A percentile compares a stretch with the other conserved stretches of the same genome.
phyloP scores from a whole-genome alignment of 495 filamentous ascomycete species.

The Opeltia flavorubescens region DNA sequence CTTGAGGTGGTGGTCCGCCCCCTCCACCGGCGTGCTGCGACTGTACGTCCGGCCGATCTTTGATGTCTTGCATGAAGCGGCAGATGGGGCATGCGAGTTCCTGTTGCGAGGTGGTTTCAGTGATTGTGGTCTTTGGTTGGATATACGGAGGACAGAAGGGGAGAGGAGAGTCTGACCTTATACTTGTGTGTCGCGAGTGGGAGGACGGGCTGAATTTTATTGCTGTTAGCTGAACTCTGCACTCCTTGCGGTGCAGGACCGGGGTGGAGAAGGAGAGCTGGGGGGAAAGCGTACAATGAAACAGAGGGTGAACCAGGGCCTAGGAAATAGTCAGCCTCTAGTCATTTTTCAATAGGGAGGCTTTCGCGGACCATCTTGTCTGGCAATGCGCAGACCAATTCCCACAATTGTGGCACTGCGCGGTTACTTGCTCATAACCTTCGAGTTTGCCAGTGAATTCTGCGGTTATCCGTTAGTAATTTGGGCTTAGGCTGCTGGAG shows the following conservation, averaged over 20 bases:
- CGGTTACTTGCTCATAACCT: slow-evolving; percentile 40
- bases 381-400: slow-evolving; percentile 38
- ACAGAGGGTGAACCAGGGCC: slow-evolving; percentile 42
- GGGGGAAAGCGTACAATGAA: slow-evolving; percentile 31
- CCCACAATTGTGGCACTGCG: slow-evolving; percentile 39
- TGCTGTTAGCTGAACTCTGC: slow-evolving; percentile 4
- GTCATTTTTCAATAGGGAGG: neutral
- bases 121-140: neutral
- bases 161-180: slow-evolving; percentile 21
- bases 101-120: slow-evolving; percentile 19
- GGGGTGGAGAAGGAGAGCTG: neutral
- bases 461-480: slow-evolving; percentile 11
- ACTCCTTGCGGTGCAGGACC: neutral
- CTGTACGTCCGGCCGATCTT: slow-evolving; percentile 17
- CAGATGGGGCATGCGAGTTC: slow-evolving; percentile 40
- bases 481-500: neutral
- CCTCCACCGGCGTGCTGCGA: slow-evolving; percentile 12
- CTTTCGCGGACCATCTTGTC: slow-evolving; percentile 31
- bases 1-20: slow-evolving; percentile 7
- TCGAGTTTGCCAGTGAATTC: slow-evolving; percentile 38
- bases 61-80: slow-evolving; percentile 37
- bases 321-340: slow-evolving; percentile 15
- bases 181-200: slow-evolving; percentile 37
- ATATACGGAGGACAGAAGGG: no score
- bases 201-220: slow-evolving; percentile 26